phyloP scores from a whole-genome alignment of 2,329 filamentous ascomycete species.

The Sarocladiaceae sp. region DNA sequence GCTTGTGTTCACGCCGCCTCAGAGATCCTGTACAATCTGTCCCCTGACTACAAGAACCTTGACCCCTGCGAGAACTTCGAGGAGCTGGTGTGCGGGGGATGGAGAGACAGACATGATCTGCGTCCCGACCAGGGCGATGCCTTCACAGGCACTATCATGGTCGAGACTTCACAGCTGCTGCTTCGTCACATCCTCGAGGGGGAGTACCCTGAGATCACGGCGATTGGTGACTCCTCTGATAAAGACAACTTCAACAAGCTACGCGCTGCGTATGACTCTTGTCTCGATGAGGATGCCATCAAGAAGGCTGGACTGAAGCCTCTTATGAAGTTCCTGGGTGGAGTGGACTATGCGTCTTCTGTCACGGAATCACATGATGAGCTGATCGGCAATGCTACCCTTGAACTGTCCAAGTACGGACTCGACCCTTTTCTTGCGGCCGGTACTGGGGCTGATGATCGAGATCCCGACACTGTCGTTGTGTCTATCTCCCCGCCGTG shows the following conservation, averaged over 20 bases:
- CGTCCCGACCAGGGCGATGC: conserved; percentile 55
- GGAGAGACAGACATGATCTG: conserved; percentile 57
- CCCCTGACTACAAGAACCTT: conserved; percentile 47
- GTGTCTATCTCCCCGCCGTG: conserved; percentile 35
- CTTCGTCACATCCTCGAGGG: conserved; percentile 11
- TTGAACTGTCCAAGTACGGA: conserved; percentile 39
- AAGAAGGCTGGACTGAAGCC: conserved; percentile 49
- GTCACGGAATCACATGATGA: neutral
- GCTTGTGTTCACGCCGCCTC: conserved; percentile 25
- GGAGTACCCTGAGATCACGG: conserved; percentile 6
- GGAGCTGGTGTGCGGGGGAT: conserved; percentile 61
- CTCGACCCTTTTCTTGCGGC: conserved; percentile 32
- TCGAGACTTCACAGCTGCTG: conserved; percentile 10
- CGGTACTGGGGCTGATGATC: conserved; percentile 35
- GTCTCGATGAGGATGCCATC: conserved; percentile 55
- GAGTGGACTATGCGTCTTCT: conserved; percentile 25
- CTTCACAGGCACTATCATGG: conserved; percentile 56
- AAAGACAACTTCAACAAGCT: conserved; percentile 61
- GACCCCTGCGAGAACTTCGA: conserved; percentile 67
- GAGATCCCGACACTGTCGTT: conserved; percentile 30
- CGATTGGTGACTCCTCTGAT: conserved; percentile 37
- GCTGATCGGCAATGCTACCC: conserved; percentile 30
- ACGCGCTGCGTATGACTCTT: conserved; percentile 58
- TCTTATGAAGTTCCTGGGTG: conserved; percentile 47
- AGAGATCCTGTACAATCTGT: conserved; percentile 21